A percentile compares a stretch with the other conserved stretches of the same genome.
Evolutionary conservation across 345 rosid species (phyloP).

Genomic region (Erysimum cheiranthoides): DNA sequence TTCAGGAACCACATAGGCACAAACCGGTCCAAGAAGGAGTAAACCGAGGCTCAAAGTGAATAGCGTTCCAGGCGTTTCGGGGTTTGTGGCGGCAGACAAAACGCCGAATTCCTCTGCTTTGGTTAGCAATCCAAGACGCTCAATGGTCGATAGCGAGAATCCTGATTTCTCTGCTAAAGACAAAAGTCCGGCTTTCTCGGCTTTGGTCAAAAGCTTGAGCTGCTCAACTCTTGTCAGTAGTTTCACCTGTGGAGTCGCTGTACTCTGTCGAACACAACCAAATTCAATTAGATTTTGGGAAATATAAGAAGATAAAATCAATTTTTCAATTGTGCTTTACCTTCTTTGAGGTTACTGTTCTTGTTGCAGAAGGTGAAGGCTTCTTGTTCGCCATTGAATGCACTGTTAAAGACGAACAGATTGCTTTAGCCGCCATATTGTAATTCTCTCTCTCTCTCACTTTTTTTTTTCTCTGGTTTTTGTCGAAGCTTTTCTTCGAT

Average conservation of each 20-base stretch:
- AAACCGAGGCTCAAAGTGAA: conserved; percentile 68
- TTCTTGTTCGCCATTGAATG: conserved; percentile 80
- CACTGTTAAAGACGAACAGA: conserved; percentile 47
- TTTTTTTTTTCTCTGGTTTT: not conserved
- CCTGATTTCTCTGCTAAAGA: conserved; percentile 92
- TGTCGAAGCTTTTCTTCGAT: conserved; percentile 21
- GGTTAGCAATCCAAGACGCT: conserved; percentile 90
- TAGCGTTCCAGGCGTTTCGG: conserved; percentile 70
- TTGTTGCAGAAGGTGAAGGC: conserved; percentile 58
- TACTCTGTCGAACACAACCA: conserved; percentile 20
- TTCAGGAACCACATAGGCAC: conserved; percentile 83
- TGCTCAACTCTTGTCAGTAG: conserved; percentile 92
- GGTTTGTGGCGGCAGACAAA: conserved; percentile 86
- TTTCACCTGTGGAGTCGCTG: conserved; percentile 56
- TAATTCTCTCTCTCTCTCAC: not conserved
- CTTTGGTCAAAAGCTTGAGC: conserved; percentile 84
- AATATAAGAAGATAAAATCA: not conserved
- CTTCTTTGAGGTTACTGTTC: conserved; percentile 61
- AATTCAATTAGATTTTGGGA: not conserved
- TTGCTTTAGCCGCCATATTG: conserved; percentile 52
- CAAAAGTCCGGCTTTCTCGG: conserved; percentile 86
- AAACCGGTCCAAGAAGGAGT: conserved; percentile 80
- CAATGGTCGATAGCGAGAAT: conserved; percentile 80
- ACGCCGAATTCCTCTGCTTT: conserved; percentile 92
- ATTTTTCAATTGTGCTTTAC: conserved; percentile 34